Percentiles rank a stretch among this genome's conserved stretches.
phyloP scores from a whole-genome alignment of 306 rosid genomes.

The Chamaecrista fasciculata region DNA sequence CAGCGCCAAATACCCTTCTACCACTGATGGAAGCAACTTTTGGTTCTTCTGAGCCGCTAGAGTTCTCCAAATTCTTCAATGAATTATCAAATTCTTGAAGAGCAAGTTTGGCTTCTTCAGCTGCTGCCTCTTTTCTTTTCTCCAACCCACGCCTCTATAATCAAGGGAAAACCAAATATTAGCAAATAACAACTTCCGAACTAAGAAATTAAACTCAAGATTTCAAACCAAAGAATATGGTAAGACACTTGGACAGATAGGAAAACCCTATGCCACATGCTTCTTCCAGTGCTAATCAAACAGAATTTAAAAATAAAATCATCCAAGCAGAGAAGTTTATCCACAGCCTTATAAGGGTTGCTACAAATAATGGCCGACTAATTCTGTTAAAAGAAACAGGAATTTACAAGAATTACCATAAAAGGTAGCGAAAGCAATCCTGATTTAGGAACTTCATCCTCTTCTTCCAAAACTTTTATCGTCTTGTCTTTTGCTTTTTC shows the following conservation, averaged over 20 bases:
- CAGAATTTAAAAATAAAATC: not conserved
- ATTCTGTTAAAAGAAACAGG: constrained; percentile 6
- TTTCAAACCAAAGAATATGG: not conserved
- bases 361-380: constrained; percentile 4
- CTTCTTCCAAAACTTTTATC: constrained; percentile 54
- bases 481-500: constrained; percentile 76
- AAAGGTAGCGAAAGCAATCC: constrained; percentile 87
- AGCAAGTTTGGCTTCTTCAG: constrained; percentile 77
- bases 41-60: constrained; percentile 44
- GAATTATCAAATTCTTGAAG: constrained; percentile 65
- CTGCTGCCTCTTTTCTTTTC: constrained; percentile 70
- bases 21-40: constrained; percentile 54
- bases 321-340: not conserved
- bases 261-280: not conserved
- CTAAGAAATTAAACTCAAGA: constrained; percentile 17
- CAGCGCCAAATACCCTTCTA: constrained; percentile 70
- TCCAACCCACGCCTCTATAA: constrained; percentile 74
- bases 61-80: constrained; percentile 55
- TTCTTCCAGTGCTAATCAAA: not conserved
- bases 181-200: constrained; percentile 9
- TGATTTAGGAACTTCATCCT: constrained; percentile 68
- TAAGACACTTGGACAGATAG: not conserved
- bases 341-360: constrained; percentile 13
- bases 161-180: constrained; percentile 17
- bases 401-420: constrained; percentile 58